Conservation (phyloP, 2,329 filamentous ascomycete genomes). For the Ophiocordyceps camponoti-floridani region DNA sequence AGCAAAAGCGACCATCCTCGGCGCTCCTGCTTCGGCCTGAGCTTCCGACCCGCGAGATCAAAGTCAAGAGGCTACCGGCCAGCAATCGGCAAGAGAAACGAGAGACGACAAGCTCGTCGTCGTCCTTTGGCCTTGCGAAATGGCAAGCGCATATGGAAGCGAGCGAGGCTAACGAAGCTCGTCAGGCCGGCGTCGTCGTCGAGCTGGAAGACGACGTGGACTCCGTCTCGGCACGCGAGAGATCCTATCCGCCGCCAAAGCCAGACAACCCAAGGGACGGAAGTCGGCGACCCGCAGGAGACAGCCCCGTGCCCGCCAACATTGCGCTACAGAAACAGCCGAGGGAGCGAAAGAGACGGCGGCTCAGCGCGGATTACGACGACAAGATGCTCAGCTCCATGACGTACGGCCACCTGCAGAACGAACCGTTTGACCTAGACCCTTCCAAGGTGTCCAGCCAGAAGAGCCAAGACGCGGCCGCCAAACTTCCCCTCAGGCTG, state of each 20-base stretch:
- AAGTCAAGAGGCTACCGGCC: not conserved
- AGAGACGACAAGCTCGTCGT: conserved; percentile 7
- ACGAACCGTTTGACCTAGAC: conserved; percentile 38
- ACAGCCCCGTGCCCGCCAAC: conserved; percentile 8
- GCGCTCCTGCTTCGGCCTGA: not conserved
- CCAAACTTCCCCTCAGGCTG: conserved; percentile 28
- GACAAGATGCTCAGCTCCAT: conserved; percentile 35
- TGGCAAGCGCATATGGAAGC: conserved; percentile 8
- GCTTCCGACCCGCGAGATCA: conserved; percentile 1
- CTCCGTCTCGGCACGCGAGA: conserved; percentile 7
- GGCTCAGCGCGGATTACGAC: conserved; percentile 33
- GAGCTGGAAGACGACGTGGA: conserved; percentile 9
- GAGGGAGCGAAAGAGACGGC: conserved; percentile 21
- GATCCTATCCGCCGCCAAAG: conserved; percentile 7
- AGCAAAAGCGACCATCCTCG: conserved; percentile 1
- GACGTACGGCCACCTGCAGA: conserved; percentile 30
- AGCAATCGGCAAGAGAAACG: not conserved
- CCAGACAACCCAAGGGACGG: conserved; percentile 7
- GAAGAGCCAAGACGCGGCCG: conserved; percentile 16
- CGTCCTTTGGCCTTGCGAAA: conserved; percentile 6
- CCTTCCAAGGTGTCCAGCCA: conserved; percentile 26
- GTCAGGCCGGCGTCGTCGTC: conserved; percentile 5
- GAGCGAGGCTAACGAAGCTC: conserved; percentile 5
- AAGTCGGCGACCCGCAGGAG: conserved; percentile 6
- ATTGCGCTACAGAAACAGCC: conserved; percentile 4